Evolutionary conservation across 805 yeast species (phyloP).

Genomic region (Jamesozyma gamospora): DNA sequence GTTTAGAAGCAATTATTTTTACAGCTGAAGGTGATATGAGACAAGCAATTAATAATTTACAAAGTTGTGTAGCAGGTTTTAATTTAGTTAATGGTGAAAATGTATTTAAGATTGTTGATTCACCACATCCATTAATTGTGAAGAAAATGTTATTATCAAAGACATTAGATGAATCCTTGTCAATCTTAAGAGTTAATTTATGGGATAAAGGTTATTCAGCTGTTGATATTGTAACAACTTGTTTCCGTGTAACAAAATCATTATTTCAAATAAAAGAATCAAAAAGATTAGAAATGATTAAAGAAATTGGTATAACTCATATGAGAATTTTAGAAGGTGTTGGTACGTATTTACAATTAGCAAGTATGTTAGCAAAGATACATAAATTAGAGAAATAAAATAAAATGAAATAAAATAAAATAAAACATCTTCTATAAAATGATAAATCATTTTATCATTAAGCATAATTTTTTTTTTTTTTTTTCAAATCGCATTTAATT

Average conservation of each 20-base stretch:
- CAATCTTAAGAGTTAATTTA: constrained; percentile 46
- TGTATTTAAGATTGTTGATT: constrained; percentile 90
- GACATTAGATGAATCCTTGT: constrained; percentile 57
- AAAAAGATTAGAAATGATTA: constrained; percentile 62
- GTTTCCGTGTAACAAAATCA: constrained; percentile 79
- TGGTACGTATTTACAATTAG: constrained; percentile 72
- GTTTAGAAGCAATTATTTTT: constrained; percentile 83
- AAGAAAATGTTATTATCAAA: constrained; percentile 52
- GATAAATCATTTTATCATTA: too few species aligned
- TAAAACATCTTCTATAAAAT: too few species aligned
- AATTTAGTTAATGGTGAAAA: constrained; percentile 83
- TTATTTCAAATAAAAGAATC: constrained; percentile 59
- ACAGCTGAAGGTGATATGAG: constrained; percentile 99
- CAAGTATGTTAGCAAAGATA: constrained; percentile 65
- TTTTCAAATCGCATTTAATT: too few species aligned
- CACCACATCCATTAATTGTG: constrained; percentile 87
- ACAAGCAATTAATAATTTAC: constrained; percentile 90
- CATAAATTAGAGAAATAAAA: constrained; percentile 10
- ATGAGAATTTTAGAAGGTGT: constrained; percentile 93
- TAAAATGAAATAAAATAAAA: too few species aligned
- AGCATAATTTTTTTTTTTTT: too few species aligned
- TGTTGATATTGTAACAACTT: constrained; percentile 82
- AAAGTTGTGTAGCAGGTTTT: constrained; percentile 90
- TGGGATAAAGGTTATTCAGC: constrained; percentile 93
- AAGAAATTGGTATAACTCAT: constrained; percentile 83